Percentiles rank a stretch among this genome's conserved stretches.
Evolutionary conservation across 1,284 basidiomycete species (phyloP).

Genomic region (Sporisorium exsertum): DNA sequence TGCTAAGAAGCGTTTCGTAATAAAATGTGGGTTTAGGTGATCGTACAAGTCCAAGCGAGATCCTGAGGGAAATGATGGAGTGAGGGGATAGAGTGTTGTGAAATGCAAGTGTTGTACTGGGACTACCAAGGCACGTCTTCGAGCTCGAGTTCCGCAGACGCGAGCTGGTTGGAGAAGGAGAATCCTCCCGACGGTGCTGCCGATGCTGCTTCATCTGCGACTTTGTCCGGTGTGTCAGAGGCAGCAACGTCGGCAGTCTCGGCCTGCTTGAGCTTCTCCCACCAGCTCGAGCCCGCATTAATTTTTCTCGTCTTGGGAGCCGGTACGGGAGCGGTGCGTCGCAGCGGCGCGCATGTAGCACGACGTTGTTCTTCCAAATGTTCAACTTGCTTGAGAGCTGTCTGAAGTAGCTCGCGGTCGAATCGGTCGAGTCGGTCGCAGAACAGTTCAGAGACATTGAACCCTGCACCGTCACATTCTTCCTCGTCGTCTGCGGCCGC

Average conservation of each 20-base stretch:
- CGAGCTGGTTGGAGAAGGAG: slow-evolving; percentile 19
- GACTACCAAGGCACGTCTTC: slow-evolving; percentile 39
- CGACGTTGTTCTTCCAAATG: slow-evolving; percentile 21
- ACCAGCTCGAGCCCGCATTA: slow-evolving; percentile 31
- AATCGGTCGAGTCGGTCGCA: slow-evolving; percentile 46
- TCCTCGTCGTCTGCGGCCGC: slow-evolving; percentile 31
- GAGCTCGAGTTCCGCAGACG: slow-evolving; percentile 19
- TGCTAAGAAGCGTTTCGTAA: no score
- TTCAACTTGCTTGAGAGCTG: slow-evolving; percentile 34
- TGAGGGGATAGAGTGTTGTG: not conserved
- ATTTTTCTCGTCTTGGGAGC: slow-evolving; percentile 6
- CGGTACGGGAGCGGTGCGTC: slow-evolving; percentile 5
- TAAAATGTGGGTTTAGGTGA: not conserved
- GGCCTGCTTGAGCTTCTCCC: slow-evolving; percentile 38
- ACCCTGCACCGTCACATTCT: slow-evolving; percentile 46
- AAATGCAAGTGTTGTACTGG: not conserved
- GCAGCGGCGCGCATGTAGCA: slow-evolving; percentile 12
- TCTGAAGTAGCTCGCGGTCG: slow-evolving; percentile 32
- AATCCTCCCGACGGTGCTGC: slow-evolving; percentile 1
- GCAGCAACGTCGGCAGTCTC: not conserved
- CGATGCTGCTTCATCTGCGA: not conserved
- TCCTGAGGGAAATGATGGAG: not conserved
- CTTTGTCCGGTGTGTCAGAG: not conserved
- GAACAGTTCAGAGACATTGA: slow-evolving; percentile 51
- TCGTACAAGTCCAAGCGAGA: not conserved